Evolutionary conservation across 768 basidiomycete species (phyloP).

Genomic region (Lactifluus piperatus): DNA sequence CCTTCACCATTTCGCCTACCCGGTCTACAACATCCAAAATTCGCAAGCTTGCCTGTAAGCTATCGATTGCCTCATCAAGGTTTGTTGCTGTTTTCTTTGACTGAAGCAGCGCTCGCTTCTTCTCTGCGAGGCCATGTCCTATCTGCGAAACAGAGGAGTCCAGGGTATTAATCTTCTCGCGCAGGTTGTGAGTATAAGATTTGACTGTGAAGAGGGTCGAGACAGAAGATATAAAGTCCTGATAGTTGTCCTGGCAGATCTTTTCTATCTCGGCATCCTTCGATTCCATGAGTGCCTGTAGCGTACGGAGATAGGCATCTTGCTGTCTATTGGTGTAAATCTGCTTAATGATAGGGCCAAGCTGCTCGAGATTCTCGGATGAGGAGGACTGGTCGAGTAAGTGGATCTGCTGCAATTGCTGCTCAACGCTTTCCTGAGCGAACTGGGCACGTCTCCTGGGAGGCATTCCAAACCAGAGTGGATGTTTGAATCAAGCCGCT

Average conservation of each 20-base stretch:
- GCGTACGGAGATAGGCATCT: constrained; percentile 77
- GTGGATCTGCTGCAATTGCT: constrained; percentile 87
- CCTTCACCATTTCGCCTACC: constrained; percentile 86
- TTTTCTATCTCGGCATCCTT: constrained; percentile 96
- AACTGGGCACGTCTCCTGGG: constrained; percentile 63
- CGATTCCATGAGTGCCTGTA: constrained; percentile 82
- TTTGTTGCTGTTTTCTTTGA: constrained; percentile 90
- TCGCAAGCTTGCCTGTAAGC: constrained; percentile 84
- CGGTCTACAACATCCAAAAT: constrained; percentile 89
- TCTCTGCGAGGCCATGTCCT: constrained; percentile 82
- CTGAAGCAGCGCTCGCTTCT: constrained; percentile 85
- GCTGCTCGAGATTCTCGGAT: constrained; percentile 90
- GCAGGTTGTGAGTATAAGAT: constrained; percentile 90
- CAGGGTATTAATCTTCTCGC: constrained; percentile 82
- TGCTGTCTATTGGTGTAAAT: constrained; percentile 84
- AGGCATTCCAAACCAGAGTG: constrained; percentile 41
- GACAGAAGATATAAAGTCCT: constrained; percentile 95
- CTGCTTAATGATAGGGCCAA: constrained; percentile 91
- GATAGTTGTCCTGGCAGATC: constrained; percentile 94
- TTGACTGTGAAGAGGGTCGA: constrained; percentile 95
- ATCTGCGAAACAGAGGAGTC: constrained; percentile 85
- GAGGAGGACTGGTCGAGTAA: constrained; percentile 80
- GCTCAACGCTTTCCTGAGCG: constrained; percentile 78
- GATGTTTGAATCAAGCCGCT: too few relatives aligned
- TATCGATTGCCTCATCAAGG: constrained; percentile 94